Base-by-base conservation (phyloP, 2,329 filamentous ascomycete species). In the Scedosporium dehoogii region DNA sequence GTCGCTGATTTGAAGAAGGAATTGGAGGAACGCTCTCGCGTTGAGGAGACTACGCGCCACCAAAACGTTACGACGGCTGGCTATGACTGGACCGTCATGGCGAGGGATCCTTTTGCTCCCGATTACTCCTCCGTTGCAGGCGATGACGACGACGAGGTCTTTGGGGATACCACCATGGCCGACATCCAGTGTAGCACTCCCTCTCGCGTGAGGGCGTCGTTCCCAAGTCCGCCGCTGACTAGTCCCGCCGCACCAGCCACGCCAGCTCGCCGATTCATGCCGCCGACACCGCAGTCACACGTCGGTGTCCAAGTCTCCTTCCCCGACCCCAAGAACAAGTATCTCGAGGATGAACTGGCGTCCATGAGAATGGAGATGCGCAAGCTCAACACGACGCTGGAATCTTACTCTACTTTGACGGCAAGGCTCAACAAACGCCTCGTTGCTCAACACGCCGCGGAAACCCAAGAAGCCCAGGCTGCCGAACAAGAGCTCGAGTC, bases 161-260 rank as follows among this genome's bases (percentile, higher is more conserved):
- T 83, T 68, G 79, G 79, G 6, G 78, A 84, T n/a, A 68, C 72
- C 2, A 80, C 80, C 0, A 75, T 82, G 70, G 78, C 76, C 0
- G 79, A 84, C 33, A 67, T 84, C 1, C 71, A 75, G 6, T 79
- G 78, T 67, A 80, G 82, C 69, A 85, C 82, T 3, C 82, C 82
- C 0, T 76, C 77, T 1, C 68, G 73, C 16, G 69, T 72, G 51
- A 69, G 72, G 55, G 69, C 71, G n/a, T 83, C 81, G 0, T 84
- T 85, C 65, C 78, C 79, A 4, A 83, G 81, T 0, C 83, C 83
- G 0, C 83, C 83, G 1, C 76, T 78, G 2, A 85, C 83, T 0
- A 85, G 82, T 51, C 79, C 80, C 1, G 66, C 72, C 0, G 64
- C 72, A 0, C 70, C 65, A 64, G 63, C 68, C 0, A 78, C 78